Conservation (phyloP, 2,329 filamentous ascomycete genomes). For the Lizonia empirigonia region DNA sequence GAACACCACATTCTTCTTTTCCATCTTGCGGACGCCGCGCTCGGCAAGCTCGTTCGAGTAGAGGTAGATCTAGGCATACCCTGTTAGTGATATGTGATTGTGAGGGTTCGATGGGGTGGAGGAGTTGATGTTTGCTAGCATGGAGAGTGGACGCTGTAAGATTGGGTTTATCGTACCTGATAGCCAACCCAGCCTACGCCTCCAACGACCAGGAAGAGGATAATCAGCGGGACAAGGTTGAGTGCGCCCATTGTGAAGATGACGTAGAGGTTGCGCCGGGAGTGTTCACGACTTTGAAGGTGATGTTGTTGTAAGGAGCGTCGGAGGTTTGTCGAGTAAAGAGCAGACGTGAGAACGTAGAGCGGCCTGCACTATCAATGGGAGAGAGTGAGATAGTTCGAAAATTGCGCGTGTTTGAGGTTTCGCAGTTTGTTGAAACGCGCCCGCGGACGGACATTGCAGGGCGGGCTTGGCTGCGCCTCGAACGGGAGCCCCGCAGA, state of each 20-base stretch:
- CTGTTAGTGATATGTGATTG: conserved; percentile 6
- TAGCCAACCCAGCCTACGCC: conserved; percentile 70
- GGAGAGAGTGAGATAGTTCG: not conserved
- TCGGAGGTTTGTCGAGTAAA: not conserved
- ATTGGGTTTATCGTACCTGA: conserved; percentile 52
- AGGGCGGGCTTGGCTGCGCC: conserved; percentile 15
- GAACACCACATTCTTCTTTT: conserved; percentile 75
- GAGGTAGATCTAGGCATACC: conserved; percentile 62
- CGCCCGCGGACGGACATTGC: conserved; percentile 11
- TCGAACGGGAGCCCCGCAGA: not conserved
- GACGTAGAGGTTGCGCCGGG: conserved; percentile 12
- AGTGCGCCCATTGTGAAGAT: conserved; percentile 44
- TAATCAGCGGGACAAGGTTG: conserved; percentile 68
- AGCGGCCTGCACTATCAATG: not conserved
- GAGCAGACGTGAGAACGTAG: not conserved
- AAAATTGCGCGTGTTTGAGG: conserved; percentile 1
- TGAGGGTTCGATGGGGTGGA: not conserved
- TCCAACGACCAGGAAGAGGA: conserved; percentile 65
- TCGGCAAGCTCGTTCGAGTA: conserved; percentile 69
- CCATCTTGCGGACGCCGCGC: conserved; percentile 71
- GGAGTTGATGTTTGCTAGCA: not conserved
- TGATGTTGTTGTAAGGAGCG: not conserved
- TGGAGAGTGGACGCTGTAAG: not conserved
- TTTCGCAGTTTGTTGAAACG: conserved; percentile 1
- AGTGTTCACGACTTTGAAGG: not conserved